These are phyloP conservation scores for Lineolata rhizophorae DNA, from an alignment of 495 filamentous ascomycete genomes.

Conservation along the genomic window DNA sequence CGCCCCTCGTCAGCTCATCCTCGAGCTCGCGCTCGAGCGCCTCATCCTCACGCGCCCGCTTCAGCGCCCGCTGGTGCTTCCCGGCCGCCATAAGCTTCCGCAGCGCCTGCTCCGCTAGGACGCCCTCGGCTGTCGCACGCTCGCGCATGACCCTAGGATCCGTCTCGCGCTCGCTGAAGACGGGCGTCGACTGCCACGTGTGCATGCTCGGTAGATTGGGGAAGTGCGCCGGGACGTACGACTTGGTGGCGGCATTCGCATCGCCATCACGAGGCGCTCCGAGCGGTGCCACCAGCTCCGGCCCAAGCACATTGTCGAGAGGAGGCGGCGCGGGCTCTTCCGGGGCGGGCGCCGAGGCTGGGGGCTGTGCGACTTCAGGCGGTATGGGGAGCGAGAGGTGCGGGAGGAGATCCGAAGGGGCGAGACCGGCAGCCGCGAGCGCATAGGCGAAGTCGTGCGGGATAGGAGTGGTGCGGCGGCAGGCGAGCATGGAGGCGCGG, in stretches of 20 bases:
- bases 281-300: constrained; percentile 20
- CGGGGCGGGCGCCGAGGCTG: constrained; percentile 25
- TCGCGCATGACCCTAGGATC: constrained; percentile 55
- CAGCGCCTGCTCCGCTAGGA: constrained; percentile 51
- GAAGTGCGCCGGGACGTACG: constrained; percentile 43
- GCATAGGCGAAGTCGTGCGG: constrained; percentile 50
- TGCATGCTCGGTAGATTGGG: constrained; percentile 51
- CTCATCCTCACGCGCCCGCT: constrained; percentile 5
- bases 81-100: constrained; percentile 34
- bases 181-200: constrained; percentile 45
- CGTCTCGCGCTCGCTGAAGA: constrained; percentile 39
- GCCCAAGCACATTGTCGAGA: constrained; percentile 23
- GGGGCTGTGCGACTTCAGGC: constrained; percentile 14
- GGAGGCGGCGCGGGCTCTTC: constrained; percentile 17
- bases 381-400: constrained; percentile 22
- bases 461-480: constrained; percentile 36
- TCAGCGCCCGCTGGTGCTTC: constrained; percentile 2
- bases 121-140: constrained; percentile 46
- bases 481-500: constrained; percentile 36
- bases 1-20: constrained; percentile 10
- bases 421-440: constrained; percentile 21
- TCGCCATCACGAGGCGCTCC: constrained; percentile 17
- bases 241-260: constrained; percentile 23
- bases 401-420: constrained; percentile 15
- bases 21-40: constrained; percentile 15